phyloP scores from a whole-genome alignment of 139 green algal species.

The Chlamydomonas asymmetrica region DNA sequence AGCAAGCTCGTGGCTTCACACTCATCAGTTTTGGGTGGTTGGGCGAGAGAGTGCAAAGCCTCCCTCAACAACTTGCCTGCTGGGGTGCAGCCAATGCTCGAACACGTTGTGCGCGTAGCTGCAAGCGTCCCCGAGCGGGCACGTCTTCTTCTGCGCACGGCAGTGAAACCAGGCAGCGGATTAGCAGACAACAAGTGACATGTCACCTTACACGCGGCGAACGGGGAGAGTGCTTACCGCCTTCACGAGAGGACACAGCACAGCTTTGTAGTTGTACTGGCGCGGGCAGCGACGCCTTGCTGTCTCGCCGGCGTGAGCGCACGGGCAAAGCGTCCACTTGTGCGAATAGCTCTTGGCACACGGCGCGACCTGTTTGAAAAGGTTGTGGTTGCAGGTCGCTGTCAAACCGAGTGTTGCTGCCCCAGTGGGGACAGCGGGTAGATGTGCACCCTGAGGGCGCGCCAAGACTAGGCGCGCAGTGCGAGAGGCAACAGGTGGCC shows the following conservation, averaged over 20 bases:
- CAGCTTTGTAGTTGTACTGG: constrained; percentile 33
- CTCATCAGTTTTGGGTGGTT: no score
- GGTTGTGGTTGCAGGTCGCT: no score
- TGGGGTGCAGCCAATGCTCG: constrained; percentile 90
- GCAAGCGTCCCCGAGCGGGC: constrained; percentile 72
- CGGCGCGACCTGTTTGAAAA: constrained; percentile 40
- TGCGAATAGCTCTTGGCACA: constrained; percentile 38
- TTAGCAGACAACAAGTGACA: not conserved
- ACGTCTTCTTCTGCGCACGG: constrained; percentile 62
- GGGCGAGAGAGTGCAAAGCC: no score
- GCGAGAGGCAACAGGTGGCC: no score
- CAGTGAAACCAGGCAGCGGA: not conserved
- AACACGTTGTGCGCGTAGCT: constrained; percentile 88
- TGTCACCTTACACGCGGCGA: not conserved
- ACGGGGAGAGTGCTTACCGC: constrained; percentile 27
- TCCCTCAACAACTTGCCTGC: constrained; percentile 69
- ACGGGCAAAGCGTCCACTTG: constrained; percentile 53
- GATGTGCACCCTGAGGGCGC: no score
- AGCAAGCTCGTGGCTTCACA: no score
- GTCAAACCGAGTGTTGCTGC: no score
- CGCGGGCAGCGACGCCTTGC: constrained; percentile 34
- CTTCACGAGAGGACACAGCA: constrained; percentile 48
- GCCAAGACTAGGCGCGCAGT: no score
- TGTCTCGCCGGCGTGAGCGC: constrained; percentile 44
- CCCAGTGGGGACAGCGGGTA: no score